A percentile compares a stretch with the other conserved stretches of the same genome.
Conservation (phyloP, 2,329 filamentous ascomycete genomes). For the Sphaerulina vaccinii region DNA sequence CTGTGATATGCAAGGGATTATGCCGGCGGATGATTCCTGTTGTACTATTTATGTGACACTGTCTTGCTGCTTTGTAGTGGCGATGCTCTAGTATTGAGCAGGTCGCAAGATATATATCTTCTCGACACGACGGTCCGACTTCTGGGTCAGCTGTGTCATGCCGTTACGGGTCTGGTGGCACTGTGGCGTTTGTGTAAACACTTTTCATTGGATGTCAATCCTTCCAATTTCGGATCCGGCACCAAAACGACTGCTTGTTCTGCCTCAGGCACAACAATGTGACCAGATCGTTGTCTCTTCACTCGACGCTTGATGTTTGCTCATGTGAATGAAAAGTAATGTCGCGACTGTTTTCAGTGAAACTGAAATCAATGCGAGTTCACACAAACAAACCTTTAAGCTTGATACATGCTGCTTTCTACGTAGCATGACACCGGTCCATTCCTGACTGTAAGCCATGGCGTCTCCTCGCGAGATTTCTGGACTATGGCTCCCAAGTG, state of each 20-base stretch:
- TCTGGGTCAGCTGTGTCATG: conserved; percentile 2
- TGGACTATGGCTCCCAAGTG: not conserved
- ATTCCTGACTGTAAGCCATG: not conserved
- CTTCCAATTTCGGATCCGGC: conserved; percentile 6
- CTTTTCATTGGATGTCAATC: conserved; percentile 2
- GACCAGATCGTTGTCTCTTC: not conserved
- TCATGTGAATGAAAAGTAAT: not conserved
- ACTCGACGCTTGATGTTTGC: not conserved
- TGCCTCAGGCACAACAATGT: not conserved
- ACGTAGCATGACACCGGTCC: not conserved
- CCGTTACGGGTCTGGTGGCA: not conserved
- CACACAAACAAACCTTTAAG: not conserved
- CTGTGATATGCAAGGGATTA: not conserved
- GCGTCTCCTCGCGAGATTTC: not conserved
- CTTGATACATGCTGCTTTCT: not conserved
- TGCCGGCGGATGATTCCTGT: not conserved
- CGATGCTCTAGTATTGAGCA: not conserved
- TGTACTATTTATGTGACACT: not conserved
- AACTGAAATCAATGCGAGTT: not conserved
- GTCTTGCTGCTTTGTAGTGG: not conserved
- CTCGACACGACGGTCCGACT: not conserved
- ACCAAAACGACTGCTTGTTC: no score
- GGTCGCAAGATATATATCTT: not conserved
- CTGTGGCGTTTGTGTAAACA: not conserved
- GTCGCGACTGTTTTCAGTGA: no score